These are phyloP conservation scores for thale cress (Arabidopsis thaliana) DNA, from an alignment of 345 rosid species.

Conservation along the genomic window DNA sequence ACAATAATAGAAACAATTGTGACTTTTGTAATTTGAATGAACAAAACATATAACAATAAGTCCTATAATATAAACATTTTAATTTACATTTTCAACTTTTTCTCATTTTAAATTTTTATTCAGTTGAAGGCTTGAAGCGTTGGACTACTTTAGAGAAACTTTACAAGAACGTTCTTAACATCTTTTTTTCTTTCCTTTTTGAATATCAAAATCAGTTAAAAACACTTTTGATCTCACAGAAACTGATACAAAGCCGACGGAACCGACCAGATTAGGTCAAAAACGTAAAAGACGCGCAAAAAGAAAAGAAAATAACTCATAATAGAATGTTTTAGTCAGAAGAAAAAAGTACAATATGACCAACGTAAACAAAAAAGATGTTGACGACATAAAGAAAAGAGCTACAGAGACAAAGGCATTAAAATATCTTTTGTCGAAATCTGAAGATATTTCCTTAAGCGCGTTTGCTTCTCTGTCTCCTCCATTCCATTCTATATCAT, in stretches of 20 bases:
- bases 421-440: conserved; percentile 31
- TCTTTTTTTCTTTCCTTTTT: background rate
- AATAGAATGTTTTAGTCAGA: conserved; percentile 22
- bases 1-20: too few species aligned
- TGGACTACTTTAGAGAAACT: conserved; percentile 2
- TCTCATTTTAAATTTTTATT: background rate
- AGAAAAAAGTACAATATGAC: conserved; percentile 7
- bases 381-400: conserved; percentile 41
- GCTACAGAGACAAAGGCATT: background rate
- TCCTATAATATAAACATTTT: background rate
- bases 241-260: background rate
- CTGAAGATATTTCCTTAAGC: conserved; percentile 33
- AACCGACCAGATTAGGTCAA: conserved; percentile 28
- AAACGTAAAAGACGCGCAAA: conserved; percentile 28
- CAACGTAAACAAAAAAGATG: background rate
- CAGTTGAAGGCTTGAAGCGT: background rate
- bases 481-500: conserved; percentile 26
- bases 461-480: conserved; percentile 48
- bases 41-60: too few species aligned
- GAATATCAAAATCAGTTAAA: conserved; percentile 2
- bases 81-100: background rate
- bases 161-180: background rate
- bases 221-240: background rate
- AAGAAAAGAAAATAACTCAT: background rate
- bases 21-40: too few species aligned